Evolutionary conservation across 75 land plant species (phyloP), one percentile per base, ranked within the genome.

Genomic region (Selaginella tamariscina): DNA sequence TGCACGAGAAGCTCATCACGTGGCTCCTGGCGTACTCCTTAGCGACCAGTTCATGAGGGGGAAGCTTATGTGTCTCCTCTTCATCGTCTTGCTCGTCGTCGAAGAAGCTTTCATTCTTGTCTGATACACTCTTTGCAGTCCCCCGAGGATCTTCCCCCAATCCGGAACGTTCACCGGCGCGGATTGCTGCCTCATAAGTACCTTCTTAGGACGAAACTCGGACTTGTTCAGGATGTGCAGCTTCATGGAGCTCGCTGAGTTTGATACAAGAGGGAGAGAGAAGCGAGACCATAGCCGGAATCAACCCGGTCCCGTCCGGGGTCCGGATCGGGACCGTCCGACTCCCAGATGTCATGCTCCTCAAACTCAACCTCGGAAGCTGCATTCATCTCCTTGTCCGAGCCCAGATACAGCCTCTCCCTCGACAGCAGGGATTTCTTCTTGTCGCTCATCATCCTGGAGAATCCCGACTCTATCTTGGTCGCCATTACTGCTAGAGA

Each of bases 141-240:
- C 8, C 8, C 62, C 62, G n/a, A 59, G 21, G 26, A 59, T 59
- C 62, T 59, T 59, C 9, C n/a, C 8, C 62, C 62, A 59, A n/a
- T 59, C 62, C 8, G 62, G 62, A 9, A 59, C 62, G 26, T 59
- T 59, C 62, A 59, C 23, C 9, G 62, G 62, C 21, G 62, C 62
- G 8, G 62, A 59, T 59, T 59, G 62, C 21, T 59, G 62, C 21
- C 54, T 8, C 75, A 92, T 94, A 89, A 88, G 23, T 82, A 75
- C 77, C 94, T 92, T 24, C 97, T 94, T 24, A 87, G 89, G 30
- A 89, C 88, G 54, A 89, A 92, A 75, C 94, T 88, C 68, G 88
- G 97, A 89, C 74, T 86, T 33, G 85, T 5, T 5, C 11, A 39
- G 11, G 49, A 39, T 39, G 49, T 39, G 5, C 49, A 5, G 49